Percentiles rank a stretch among this genome's conserved stretches.
phyloP scores from a whole-genome alignment of 2,329 filamentous ascomycete species.

The Botryosphaeria dothidea region DNA sequence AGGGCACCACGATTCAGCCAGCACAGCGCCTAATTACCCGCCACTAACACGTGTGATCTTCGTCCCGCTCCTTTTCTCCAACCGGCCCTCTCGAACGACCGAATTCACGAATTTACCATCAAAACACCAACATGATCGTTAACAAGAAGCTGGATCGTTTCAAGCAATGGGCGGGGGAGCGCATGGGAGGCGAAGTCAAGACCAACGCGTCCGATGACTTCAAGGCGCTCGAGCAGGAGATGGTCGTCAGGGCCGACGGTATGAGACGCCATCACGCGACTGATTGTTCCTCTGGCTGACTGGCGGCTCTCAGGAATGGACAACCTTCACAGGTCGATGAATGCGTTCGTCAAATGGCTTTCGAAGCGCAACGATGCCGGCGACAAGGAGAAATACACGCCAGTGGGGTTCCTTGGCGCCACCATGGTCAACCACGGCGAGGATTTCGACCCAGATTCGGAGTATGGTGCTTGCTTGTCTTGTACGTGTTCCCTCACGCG shows the following conservation, averaged over 20 bases:
- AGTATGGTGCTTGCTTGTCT: constrained; percentile 84
- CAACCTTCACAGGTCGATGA: constrained; percentile 82
- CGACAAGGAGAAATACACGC: constrained; percentile 83
- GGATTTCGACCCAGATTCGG: constrained; percentile 87
- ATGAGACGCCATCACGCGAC: constrained; percentile 26
- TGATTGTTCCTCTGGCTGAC: constrained; percentile 6
- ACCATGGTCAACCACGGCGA: constrained; percentile 88
- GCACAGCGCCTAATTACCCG: constrained; percentile 15
- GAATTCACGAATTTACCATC: not conserved
- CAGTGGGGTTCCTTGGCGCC: constrained; percentile 75
- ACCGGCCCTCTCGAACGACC: not conserved
- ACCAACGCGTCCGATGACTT: constrained; percentile 88
- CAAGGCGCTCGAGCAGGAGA: constrained; percentile 85
- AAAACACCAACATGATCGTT: constrained; percentile 54
- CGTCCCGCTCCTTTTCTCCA: constrained; percentile 15
- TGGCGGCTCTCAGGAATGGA: constrained; percentile 71
- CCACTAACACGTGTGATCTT: constrained; percentile 15
- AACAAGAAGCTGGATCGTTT: constrained; percentile 92
- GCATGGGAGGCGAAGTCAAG: constrained; percentile 89
- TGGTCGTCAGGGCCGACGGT: constrained; percentile 88
- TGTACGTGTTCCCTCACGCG: constrained; percentile 48
- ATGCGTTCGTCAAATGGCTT: constrained; percentile 81
- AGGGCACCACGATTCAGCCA: constrained; percentile 15
- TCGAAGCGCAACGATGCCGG: constrained; percentile 82
- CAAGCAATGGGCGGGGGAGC: constrained; percentile 97